A percentile compares a stretch with the other conserved stretches of the same genome.
Evolutionary conservation across 208 protist species (phyloP).

Genomic region (Acanthamoeba sp.): DNA sequence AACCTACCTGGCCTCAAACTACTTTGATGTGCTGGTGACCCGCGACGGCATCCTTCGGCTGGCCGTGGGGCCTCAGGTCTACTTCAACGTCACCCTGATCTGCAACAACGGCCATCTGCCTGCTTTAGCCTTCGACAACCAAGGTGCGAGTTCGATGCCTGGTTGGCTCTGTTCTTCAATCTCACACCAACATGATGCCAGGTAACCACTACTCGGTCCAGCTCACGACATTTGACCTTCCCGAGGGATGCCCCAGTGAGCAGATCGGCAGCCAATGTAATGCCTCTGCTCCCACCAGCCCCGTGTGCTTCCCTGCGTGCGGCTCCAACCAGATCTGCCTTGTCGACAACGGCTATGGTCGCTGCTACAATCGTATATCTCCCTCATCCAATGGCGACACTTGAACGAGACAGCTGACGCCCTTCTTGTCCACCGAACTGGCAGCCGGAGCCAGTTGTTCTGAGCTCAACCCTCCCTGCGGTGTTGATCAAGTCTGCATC

Average conservation of each 20-base stretch:
- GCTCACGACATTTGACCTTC: background rate
- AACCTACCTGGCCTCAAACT: constrained; percentile 10
- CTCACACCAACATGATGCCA: background rate
- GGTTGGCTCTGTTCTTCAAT: background rate
- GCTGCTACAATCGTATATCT: constrained; percentile 21
- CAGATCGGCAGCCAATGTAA: background rate
- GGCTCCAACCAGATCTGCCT: constrained; percentile 3
- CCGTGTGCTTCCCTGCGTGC: constrained; percentile 4
- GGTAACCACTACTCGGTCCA: constrained; percentile 21
- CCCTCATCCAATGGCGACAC: too few species aligned
- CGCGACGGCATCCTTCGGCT: background rate
- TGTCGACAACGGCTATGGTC: constrained; percentile 1
- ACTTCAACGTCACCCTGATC: constrained; percentile 10
- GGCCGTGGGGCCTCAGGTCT: background rate
- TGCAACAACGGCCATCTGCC: background rate
- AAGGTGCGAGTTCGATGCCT: too few species aligned
- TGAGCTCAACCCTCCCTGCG: background rate
- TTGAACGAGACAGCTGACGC: too few species aligned
- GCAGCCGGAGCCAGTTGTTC: background rate
- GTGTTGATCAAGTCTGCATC: background rate
- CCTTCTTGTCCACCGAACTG: too few species aligned
- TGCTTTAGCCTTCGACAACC: background rate
- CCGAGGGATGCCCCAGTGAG: background rate
- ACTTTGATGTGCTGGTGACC: constrained; percentile 46
- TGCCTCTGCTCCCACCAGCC: background rate